A percentile compares a stretch with the other conserved stretches of the same genome.
Conservation (phyloP, 331 rosid species). For the Pyrus hybrid region DNA sequence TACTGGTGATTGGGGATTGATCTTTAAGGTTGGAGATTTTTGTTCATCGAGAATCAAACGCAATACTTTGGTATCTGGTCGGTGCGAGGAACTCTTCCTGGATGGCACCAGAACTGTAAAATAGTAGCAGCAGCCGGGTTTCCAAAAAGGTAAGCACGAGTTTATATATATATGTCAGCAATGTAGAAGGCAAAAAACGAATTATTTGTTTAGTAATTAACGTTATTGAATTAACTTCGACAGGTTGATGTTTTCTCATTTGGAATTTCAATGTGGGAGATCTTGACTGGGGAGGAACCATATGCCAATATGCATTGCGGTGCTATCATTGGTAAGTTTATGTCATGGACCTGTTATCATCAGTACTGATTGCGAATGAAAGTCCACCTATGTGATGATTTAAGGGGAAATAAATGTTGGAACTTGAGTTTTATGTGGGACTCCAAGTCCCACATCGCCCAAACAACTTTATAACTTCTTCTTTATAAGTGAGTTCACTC, state of each 20-base stretch:
- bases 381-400: background rate
- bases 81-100: background rate
- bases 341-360: background rate
- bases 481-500: too few species aligned
- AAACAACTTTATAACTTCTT: too few species aligned
- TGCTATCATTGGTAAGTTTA: constrained; percentile 65
- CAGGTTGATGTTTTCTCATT: constrained; percentile 79
- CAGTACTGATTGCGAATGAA: background rate
- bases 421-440: too few species aligned
- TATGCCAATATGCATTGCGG: constrained; percentile 78
- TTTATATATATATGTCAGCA: background rate
- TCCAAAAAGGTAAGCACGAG: background rate
- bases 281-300: constrained; percentile 68
- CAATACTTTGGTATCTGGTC: background rate
- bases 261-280: constrained; percentile 79
- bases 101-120: background rate
- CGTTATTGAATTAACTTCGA: constrained; percentile 20
- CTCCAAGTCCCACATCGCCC: too few species aligned
- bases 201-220: background rate
- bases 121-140: background rate
- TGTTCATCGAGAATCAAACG: background rate
- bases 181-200: too few species aligned
- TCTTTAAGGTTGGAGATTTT: background rate
- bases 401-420: too few species aligned
- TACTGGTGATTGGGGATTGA: background rate